A percentile compares a stretch with the other conserved stretches of the same genome.
These are phyloP conservation scores for Phialophora tarda DNA, from an alignment of 2,329 filamentous ascomycete genomes.

Conservation along the genomic window DNA sequence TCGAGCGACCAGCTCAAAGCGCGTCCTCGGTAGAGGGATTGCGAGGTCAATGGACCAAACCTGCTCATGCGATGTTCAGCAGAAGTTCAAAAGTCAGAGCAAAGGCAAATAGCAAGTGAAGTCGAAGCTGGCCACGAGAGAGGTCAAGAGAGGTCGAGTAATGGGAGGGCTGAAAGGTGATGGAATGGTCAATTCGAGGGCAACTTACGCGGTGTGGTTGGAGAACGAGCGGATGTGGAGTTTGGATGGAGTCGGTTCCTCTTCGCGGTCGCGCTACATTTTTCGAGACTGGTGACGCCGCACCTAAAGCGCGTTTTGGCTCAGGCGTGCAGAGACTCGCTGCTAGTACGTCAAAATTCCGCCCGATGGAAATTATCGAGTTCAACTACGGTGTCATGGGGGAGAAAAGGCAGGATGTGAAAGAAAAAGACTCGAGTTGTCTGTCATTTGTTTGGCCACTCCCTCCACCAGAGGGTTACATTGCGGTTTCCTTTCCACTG, in stretches of 20 bases:
- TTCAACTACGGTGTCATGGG: constrained; percentile 1
- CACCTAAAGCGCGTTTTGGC: constrained; percentile 12
- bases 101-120: constrained; percentile 11
- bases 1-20: constrained; percentile 41
- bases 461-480: constrained; percentile 18
- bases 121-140: constrained; percentile 29
- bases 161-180: constrained; percentile 3
- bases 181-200: constrained; percentile 9
- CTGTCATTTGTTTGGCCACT: constrained; percentile 10
- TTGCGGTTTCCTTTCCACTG: constrained; percentile 10
- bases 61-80: constrained; percentile 26
- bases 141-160: constrained; percentile 26
- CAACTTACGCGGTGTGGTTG: constrained; percentile 23
- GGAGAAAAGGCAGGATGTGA: constrained; percentile 2
- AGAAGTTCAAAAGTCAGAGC: constrained; percentile 4
- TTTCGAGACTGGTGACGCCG: constrained; percentile 13
- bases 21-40: constrained; percentile 46
- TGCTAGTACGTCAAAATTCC: constrained; percentile 7
- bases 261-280: constrained; percentile 18
- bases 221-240: constrained; percentile 10
- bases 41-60: constrained; percentile 22
- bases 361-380: constrained; percentile 10
- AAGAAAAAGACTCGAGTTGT: constrained; percentile 7
- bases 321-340: constrained; percentile 1
- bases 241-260: constrained; percentile 1